These are phyloP conservation scores for Trametes punicea DNA, from an alignment of 768 basidiomycete species.

Conservation along the genomic window DNA sequence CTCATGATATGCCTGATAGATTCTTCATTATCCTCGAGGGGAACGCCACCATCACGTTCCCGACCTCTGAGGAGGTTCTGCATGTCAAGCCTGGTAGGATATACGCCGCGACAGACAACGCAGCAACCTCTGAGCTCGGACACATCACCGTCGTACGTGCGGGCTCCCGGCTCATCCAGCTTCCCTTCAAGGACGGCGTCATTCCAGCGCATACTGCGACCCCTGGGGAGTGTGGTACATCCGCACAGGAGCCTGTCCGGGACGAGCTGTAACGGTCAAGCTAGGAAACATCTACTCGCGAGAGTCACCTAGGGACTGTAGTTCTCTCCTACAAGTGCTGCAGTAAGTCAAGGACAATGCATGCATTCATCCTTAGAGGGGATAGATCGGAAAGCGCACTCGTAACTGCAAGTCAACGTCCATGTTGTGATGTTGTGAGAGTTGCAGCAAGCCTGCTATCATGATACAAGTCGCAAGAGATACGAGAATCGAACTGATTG, in stretches of 20 bases:
- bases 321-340: too few species aligned
- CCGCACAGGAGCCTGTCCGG: not conserved
- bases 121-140: slow-evolving; percentile 4
- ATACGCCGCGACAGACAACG: slow-evolving; percentile 2
- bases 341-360: too few species aligned
- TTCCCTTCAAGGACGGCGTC: slow-evolving; percentile 1
- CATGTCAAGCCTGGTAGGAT: not conserved
- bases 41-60: slow-evolving; percentile 7
- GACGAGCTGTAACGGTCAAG: slow-evolving; percentile 7
- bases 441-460: too few species aligned
- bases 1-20: not conserved
- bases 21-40: slow-evolving; percentile 3
- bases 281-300: too few species aligned
- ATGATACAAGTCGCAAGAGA: too few species aligned
- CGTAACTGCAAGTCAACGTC: too few species aligned
- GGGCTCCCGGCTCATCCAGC: not conserved
- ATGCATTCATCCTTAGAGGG: too few species aligned
- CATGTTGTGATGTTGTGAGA: too few species aligned
- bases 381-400: too few species aligned
- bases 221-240: not conserved
- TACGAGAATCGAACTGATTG: too few species aligned
- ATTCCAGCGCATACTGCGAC: not conserved
- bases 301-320: too few species aligned
- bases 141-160: slow-evolving; percentile 1
- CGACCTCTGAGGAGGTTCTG: not conserved